These are phyloP conservation scores for Eucalyptus regnans DNA, from an alignment of 345 rosid species.

Conservation along the genomic window DNA sequence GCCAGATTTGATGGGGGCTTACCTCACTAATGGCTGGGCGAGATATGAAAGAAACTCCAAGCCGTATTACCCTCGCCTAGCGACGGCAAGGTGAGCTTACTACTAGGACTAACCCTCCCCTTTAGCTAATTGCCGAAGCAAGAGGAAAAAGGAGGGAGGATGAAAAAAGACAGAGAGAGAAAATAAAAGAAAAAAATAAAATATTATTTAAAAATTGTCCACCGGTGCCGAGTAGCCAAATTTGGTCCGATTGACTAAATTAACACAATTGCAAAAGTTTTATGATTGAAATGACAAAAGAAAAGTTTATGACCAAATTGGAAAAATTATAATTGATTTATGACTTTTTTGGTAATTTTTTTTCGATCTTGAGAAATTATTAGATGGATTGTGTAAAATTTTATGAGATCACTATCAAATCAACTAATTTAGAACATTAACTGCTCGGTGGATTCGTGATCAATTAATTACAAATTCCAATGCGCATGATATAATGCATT, in stretches of 20 bases:
- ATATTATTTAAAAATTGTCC: too few species aligned
- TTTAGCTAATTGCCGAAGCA: rapidly evolving
- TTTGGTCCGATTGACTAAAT: rapidly evolving
- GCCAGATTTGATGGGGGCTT: too few species aligned
- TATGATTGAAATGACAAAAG: rapidly evolving
- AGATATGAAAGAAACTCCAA: too few species aligned
- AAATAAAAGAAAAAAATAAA: rapidly evolving
- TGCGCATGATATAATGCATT: not conserved
- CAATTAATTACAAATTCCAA: not conserved
- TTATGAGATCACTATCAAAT: rapidly evolving
- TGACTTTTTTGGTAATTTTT: rapidly evolving
- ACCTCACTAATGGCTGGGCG: rapidly evolving
- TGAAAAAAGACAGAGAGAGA: too few species aligned
- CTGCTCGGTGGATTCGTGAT: rapidly evolving
- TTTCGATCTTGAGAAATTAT: rapidly evolving
- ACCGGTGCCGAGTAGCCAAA: rapidly evolving
- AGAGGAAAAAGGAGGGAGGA: too few species aligned
- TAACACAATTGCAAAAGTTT: rapidly evolving
- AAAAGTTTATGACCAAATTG: rapidly evolving
- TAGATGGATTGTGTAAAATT: not conserved
- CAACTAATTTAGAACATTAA: not conserved
- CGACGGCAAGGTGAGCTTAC: rapidly evolving
- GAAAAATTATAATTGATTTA: too few species aligned
- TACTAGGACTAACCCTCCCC: rapidly evolving
- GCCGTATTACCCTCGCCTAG: too few species aligned